phyloP scores from a whole-genome alignment of 495 filamentous ascomycete species.

The Aspergillus conjunctus region DNA sequence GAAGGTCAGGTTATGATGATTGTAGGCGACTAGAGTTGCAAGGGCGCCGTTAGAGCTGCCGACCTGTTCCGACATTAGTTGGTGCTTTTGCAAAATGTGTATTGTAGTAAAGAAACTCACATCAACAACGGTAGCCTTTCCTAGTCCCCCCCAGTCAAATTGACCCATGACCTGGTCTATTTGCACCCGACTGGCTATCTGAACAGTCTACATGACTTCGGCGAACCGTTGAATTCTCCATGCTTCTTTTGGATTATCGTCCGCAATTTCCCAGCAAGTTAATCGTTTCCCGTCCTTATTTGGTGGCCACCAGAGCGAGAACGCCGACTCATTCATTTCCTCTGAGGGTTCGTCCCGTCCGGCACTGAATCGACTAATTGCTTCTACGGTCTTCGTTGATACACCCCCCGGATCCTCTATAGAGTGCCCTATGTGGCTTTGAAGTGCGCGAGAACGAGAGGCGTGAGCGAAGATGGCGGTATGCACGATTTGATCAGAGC shows the following conservation, averaged over 20 bases:
- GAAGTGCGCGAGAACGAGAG: background rate
- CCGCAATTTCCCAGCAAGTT: too few species aligned
- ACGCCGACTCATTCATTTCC: background rate
- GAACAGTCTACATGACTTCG: too few species aligned
- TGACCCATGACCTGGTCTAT: too few species aligned
- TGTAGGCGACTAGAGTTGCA: background rate
- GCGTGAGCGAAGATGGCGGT: background rate
- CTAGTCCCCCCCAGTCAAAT: background rate
- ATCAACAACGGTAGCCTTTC: conserved; percentile 4
- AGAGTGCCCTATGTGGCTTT: background rate
- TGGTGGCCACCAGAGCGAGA: too few species aligned
- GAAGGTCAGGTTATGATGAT: conserved; percentile 2
- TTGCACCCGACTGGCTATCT: background rate
- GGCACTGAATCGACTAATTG: background rate
- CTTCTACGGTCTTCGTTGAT: background rate
- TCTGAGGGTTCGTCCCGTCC: background rate
- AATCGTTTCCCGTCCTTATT: too few species aligned
- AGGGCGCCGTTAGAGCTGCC: background rate
- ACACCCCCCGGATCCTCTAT: background rate
- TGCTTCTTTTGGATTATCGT: too few species aligned
- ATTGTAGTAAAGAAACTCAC: background rate
- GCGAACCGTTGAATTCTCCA: too few species aligned
- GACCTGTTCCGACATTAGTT: background rate
- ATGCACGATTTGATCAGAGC: background rate
- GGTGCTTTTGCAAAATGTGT: background rate